phyloP scores from a whole-genome alignment of 2,329 filamentous ascomycete species.

The Curvularia sp. region DNA sequence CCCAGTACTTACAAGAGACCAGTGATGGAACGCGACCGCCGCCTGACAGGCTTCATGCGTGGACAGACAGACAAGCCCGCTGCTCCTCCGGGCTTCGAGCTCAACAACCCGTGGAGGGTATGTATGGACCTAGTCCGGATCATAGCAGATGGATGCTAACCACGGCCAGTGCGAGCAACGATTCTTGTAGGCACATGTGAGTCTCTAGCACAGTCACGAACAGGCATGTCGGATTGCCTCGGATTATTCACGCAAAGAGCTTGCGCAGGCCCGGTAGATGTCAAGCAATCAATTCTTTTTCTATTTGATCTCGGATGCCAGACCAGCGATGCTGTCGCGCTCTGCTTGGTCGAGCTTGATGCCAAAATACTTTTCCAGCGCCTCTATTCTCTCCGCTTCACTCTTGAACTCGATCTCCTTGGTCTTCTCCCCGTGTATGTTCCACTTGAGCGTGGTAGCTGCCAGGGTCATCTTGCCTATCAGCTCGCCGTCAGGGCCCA shows the following conservation, averaged over 20 bases:
- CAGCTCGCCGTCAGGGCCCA: constrained; percentile 45
- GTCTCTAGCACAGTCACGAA: constrained; percentile 3
- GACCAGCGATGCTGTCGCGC: constrained; percentile 47
- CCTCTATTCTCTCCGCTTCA: constrained; percentile 54
- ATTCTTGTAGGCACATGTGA: constrained; percentile 38
- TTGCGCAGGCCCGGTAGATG: constrained; percentile 17
- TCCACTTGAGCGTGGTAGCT: constrained; percentile 55
- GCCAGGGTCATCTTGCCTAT: constrained; percentile 52
- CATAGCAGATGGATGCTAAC: constrained; percentile 33
- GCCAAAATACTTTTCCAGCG: constrained; percentile 54
- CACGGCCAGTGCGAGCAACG: constrained; percentile 47
- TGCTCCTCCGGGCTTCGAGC: constrained; percentile 68
- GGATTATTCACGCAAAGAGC: not conserved
- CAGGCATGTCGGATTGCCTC: not conserved
- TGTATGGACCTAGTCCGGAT: constrained; percentile 27
- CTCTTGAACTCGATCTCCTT: constrained; percentile 51
- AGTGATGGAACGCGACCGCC: constrained; percentile 73
- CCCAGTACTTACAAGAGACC: constrained; percentile 33
- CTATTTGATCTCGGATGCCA: constrained; percentile 45
- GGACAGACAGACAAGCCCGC: constrained; percentile 66
- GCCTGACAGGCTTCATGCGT: constrained; percentile 66
- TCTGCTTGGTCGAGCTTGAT: constrained; percentile 52
- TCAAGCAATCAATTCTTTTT: constrained; percentile 22
- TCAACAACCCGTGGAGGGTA: constrained; percentile 74
- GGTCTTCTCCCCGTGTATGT: constrained; percentile 53